These are phyloP conservation scores for Mycena amicta DNA, from an alignment of 768 basidiomycete species.

Conservation along the genomic window DNA sequence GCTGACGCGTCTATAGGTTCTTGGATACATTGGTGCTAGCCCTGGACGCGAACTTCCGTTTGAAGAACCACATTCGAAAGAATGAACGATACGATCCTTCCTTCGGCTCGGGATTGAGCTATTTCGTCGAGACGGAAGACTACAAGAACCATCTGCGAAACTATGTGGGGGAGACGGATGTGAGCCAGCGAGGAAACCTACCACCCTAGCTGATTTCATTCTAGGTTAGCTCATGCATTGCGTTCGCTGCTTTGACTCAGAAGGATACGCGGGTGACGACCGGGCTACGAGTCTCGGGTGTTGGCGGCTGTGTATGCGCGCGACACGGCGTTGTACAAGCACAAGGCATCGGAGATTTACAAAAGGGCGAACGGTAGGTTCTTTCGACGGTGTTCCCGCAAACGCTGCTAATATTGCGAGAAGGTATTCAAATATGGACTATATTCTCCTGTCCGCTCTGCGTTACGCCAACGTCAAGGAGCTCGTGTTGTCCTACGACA, in stretches of 20 bases:
- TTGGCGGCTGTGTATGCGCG: conserved; percentile 14
- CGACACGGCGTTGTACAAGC: conserved; percentile 18
- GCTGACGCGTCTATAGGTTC: conserved; percentile 3
- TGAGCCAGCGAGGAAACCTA: not conserved
- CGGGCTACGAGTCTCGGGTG: conserved; percentile 13
- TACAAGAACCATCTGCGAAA: conserved; percentile 12
- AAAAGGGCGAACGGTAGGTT: conserved; percentile 28
- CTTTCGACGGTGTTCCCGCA: not conserved
- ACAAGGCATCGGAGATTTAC: conserved; percentile 25
- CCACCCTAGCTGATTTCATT: not conserved
- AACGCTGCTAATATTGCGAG: not conserved
- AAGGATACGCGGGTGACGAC: conserved; percentile 18
- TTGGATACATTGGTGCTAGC: conserved; percentile 11
- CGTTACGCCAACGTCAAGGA: not conserved
- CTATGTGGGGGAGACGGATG: conserved; percentile 14
- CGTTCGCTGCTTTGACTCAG: conserved; percentile 19
- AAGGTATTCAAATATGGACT: conserved; percentile 29
- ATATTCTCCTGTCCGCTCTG: conserved; percentile 20
- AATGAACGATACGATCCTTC: conserved; percentile 15
- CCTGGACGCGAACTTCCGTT: conserved; percentile 24
- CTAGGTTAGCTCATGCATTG: conserved; percentile 22
- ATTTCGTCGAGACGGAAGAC: conserved; percentile 11
- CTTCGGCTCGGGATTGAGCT: conserved; percentile 16
- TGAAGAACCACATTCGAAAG: conserved; percentile 14
- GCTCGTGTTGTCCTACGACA: conserved; percentile 25